phyloP scores from a whole-genome alignment of 1,284 basidiomycete species.

The Naganishia albida region DNA sequence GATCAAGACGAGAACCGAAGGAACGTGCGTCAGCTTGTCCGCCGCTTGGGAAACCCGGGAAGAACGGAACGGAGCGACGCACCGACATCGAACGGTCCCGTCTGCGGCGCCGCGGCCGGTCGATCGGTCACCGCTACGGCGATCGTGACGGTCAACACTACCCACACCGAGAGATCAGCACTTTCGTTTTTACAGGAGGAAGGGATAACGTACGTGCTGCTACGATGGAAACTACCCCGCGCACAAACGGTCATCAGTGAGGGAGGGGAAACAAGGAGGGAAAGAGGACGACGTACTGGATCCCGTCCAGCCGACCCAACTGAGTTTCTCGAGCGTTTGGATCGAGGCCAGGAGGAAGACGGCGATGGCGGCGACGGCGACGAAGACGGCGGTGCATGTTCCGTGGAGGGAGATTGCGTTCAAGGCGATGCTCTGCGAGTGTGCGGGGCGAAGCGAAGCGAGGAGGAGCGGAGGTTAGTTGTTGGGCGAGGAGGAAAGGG shows the following conservation, averaged over 20 bases:
- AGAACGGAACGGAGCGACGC: too few relatives aligned
- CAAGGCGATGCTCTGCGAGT: constrained; percentile 31
- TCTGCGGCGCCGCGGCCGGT: constrained; percentile 46
- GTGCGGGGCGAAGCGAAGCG: neutral
- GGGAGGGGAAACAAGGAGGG: neutral
- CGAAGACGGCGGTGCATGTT: constrained; percentile 36
- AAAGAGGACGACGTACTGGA: constrained; percentile 35
- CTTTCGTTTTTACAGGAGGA: constrained; percentile 26
- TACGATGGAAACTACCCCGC: constrained; percentile 6
- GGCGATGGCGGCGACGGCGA: constrained; percentile 43
- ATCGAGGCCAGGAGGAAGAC: constrained; percentile 44
- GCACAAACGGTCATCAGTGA: neutral
- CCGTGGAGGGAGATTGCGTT: constrained; percentile 35
- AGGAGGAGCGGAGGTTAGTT: neutral
- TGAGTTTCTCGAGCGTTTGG: constrained; percentile 49
- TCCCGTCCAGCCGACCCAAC: constrained; percentile 52
- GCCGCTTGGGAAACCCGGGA: too few relatives aligned
- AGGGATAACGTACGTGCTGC: neutral
- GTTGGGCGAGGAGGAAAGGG: neutral
- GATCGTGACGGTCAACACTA: constrained; percentile 39
- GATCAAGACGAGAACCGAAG: too few relatives aligned
- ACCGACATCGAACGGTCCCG: constrained; percentile 42
- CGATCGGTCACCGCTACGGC: constrained; percentile 52
- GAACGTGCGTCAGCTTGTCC: too few relatives aligned
- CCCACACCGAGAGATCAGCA: constrained; percentile 46